Conservation (phyloP, 2,329 filamentous ascomycete genomes). For the Tolypocladium ophioglossoides region DNA sequence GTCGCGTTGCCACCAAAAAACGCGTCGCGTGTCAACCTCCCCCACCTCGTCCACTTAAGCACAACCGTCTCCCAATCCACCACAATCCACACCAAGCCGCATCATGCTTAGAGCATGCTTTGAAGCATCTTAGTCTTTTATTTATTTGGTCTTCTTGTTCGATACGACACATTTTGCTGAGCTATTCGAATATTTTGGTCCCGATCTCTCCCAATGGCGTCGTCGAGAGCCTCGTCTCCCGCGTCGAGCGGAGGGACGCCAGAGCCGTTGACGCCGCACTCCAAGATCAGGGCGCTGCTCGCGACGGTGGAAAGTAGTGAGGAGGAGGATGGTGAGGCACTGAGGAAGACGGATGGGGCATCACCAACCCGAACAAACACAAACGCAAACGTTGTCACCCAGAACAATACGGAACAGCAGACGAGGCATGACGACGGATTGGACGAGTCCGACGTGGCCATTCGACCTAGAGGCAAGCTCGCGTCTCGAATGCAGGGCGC, state of each 20-base stretch:
- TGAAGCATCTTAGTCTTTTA: not conserved
- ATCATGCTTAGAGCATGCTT: not conserved
- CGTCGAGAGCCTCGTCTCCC: slow-evolving; percentile 34
- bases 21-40: slow-evolving; percentile 21
- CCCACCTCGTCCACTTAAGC: slow-evolving; percentile 12
- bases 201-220: slow-evolving; percentile 30
- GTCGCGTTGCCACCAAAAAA: slow-evolving; percentile 9
- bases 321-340: slow-evolving; percentile 25
- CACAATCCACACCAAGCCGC: not conserved
- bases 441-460: slow-evolving; percentile 24
- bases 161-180: not conserved
- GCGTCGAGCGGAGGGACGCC: slow-evolving; percentile 29
- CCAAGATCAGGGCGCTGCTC: slow-evolving; percentile 44
- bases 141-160: not conserved
- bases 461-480: slow-evolving; percentile 50
- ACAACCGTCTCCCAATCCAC: not conserved
- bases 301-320: slow-evolving; percentile 39
- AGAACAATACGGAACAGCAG: not conserved
- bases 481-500: slow-evolving; percentile 50
- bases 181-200: not conserved
- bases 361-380: not conserved
- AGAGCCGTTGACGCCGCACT: slow-evolving; percentile 37
- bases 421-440: slow-evolving; percentile 30
- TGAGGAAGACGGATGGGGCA: slow-evolving; percentile 3
- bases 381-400: not conserved